Conservation (phyloP, 2,329 filamentous ascomycete species). For the Talaromyces sp. region DNA sequence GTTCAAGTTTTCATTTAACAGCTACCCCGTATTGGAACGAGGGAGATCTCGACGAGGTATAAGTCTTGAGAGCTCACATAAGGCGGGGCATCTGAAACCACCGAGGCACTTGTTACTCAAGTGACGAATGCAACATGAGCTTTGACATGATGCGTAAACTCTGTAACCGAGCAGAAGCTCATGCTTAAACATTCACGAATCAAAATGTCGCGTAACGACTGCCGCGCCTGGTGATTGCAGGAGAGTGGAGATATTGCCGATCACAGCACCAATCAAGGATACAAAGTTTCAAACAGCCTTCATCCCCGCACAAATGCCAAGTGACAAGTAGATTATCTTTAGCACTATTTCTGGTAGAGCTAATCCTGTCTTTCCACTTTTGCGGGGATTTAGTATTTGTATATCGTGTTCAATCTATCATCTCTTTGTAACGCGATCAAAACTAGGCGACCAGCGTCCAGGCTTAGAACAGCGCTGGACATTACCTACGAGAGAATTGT, state of each 20-base stretch:
- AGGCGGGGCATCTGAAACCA: not conserved
- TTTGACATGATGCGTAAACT: constrained; percentile 2
- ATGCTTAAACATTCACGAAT: constrained; percentile 4
- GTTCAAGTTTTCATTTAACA: not conserved
- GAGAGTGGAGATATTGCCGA: constrained; percentile 3
- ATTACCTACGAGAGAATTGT: too few species aligned
- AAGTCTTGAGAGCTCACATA: too few species aligned
- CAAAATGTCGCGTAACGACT: not conserved
- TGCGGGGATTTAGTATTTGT: too few species aligned
- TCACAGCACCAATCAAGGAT: constrained; percentile 6
- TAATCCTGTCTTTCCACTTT: too few species aligned
- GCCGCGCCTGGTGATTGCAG: not conserved
- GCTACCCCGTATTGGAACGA: not conserved
- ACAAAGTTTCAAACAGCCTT: not conserved
- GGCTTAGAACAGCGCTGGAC: too few species aligned
- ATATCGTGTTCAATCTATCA: too few species aligned
- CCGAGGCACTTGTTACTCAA: not conserved
- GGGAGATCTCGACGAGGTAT: not conserved
- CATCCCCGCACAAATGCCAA: constrained; percentile 7
- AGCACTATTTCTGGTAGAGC: too few species aligned
- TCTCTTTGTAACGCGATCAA: too few species aligned
- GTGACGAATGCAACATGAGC: constrained; percentile 7
- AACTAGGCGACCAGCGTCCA: too few species aligned
- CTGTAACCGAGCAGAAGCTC: constrained; percentile 10
- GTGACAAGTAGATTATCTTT: not conserved